A percentile compares a stretch with the other conserved stretches of the same genome.
These are phyloP conservation scores for Diophrys sp. DNA, from an alignment of 73 alveolate genomes.

Conservation along the genomic window DNA sequence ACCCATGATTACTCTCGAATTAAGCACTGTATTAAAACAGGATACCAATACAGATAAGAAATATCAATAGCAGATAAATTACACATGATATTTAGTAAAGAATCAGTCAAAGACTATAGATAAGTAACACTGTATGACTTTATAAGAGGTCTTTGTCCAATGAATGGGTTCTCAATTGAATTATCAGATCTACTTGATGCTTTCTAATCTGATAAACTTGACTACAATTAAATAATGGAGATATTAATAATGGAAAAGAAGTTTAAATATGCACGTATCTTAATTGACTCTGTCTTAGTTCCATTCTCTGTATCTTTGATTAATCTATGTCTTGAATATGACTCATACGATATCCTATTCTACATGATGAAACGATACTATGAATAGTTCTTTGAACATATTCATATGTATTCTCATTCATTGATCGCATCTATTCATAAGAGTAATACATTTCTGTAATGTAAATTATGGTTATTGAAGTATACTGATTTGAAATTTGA, in stretches of 20 bases:
- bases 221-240: too few species aligned
- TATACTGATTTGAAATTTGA: not conserved
- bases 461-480: not conserved
- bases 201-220: too few species aligned
- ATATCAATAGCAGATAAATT: too few species aligned
- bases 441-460: not conserved
- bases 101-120: too few species aligned
- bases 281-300: not conserved
- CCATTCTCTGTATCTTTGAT: not conserved
- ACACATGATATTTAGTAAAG: too few species aligned
- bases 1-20: too few species aligned
- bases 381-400: not conserved
- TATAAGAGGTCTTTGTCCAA: too few species aligned
- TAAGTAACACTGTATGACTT: too few species aligned
- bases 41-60: too few species aligned
- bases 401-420: not conserved
- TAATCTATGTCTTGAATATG: not conserved
- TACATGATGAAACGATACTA: not conserved
- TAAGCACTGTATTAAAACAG: too few species aligned
- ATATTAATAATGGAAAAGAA: not conserved
- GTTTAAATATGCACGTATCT: not conserved
- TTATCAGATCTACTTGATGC: too few species aligned
- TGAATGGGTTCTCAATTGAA: too few species aligned
- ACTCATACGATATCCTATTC: not conserved
- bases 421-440: not conserved